Evolutionary conservation across 352 stramenopile genomes (phyloP).

Genomic region (Phytophthora foliorum): DNA sequence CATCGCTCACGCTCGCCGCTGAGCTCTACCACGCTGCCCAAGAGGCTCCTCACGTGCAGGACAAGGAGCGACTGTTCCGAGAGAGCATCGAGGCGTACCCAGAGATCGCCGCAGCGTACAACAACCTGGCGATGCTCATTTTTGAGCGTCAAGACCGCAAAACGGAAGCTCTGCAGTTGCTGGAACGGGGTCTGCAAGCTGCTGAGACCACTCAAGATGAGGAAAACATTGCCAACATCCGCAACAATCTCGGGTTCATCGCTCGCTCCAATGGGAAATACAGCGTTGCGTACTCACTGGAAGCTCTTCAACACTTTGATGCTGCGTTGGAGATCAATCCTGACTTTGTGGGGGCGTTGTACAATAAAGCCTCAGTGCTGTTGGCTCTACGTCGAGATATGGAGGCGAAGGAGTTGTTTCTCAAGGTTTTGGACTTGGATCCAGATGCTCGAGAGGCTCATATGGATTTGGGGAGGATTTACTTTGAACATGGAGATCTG

Average conservation of each 20-base stretch:
- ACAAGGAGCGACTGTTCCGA: slow-evolving; percentile 50
- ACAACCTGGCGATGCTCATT: slow-evolving; percentile 82
- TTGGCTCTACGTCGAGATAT: slow-evolving; percentile 43
- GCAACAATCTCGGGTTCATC: slow-evolving; percentile 83
- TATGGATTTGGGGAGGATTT: slow-evolving; percentile 65
- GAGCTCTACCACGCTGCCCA: slow-evolving; percentile 42
- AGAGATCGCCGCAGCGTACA: slow-evolving; percentile 67
- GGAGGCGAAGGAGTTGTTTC: slow-evolving; percentile 50
- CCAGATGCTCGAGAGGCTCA: slow-evolving; percentile 53
- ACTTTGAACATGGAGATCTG: slow-evolving; percentile 56
- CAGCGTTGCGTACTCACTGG: slow-evolving; percentile 49
- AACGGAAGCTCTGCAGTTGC: slow-evolving; percentile 46
- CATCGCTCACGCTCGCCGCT: slow-evolving; percentile 28
- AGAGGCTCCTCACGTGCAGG: slow-evolving; percentile 5
- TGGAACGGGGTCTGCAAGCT: slow-evolving; percentile 51
- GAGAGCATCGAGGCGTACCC: slow-evolving; percentile 60
- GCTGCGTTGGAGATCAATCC: slow-evolving; percentile 46
- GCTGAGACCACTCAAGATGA: slow-evolving; percentile 46
- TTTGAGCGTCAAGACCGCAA: slow-evolving; percentile 27
- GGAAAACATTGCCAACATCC: slow-evolving; percentile 54
- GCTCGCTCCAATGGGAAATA: slow-evolving; percentile 37
- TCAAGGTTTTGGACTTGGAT: slow-evolving; percentile 52
- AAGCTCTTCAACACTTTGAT: slow-evolving; percentile 75
- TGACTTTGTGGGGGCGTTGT: slow-evolving; percentile 58
- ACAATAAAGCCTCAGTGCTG: slow-evolving; percentile 80